phyloP scores from a whole-genome alignment of 306 rosid genomes.

The Dryas alaskensis region DNA sequence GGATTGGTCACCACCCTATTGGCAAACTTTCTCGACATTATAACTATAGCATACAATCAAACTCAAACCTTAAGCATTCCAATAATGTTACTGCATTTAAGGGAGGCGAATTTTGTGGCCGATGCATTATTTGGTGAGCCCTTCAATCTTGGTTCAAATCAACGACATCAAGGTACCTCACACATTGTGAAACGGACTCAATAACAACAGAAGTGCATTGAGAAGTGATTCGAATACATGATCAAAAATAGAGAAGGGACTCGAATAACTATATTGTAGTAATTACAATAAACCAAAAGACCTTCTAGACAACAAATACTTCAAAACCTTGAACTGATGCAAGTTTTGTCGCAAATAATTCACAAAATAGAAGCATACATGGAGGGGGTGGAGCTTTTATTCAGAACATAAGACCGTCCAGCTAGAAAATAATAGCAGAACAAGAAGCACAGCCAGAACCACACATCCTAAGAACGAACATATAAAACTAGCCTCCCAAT shows the following conservation, averaged over 20 bases:
- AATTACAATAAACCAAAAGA: conserved; percentile 1
- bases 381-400: conserved; percentile 23
- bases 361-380: conserved; percentile 26
- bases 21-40: too few relatives aligned
- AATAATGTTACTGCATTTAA: too few relatives aligned
- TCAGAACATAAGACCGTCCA: neutral
- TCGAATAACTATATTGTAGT: neutral
- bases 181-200: too few relatives aligned
- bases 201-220: too few relatives aligned
- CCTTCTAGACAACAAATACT: conserved; percentile 8
- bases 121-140: too few relatives aligned
- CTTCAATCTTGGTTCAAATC: too few relatives aligned
- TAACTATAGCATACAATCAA: too few relatives aligned
- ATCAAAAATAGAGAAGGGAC: neutral
- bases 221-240: too few relatives aligned
- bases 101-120: too few relatives aligned
- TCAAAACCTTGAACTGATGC: conserved; percentile 11
- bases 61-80: too few relatives aligned
- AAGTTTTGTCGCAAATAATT: conserved; percentile 15
- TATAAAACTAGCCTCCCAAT: conserved; percentile 26
- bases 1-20: too few relatives aligned
- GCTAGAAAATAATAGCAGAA: conserved; percentile 12
- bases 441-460: conserved; percentile 8
- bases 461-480: conserved; percentile 21
- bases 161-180: too few relatives aligned